Percentiles rank a stretch among this genome's conserved stretches.
phyloP scores from a whole-genome alignment of 177 flowering plant species.

The Vitis hybrid region DNA sequence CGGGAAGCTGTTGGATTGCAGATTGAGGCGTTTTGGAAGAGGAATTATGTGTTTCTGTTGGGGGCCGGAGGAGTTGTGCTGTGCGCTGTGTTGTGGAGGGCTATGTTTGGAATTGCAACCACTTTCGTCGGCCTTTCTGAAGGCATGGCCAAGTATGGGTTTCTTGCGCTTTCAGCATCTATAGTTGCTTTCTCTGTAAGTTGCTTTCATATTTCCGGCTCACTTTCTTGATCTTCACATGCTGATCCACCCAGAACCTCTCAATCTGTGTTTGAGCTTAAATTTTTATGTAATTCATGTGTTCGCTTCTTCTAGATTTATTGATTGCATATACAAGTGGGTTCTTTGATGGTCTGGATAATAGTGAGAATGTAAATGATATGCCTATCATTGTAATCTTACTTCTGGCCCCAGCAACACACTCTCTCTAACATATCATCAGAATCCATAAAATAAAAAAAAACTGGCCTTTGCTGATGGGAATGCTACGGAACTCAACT shows the following conservation, averaged over 20 bases:
- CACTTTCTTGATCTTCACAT: too few relatives aligned
- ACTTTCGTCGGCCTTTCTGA: conserved; percentile 85
- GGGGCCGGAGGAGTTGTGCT: conserved; percentile 62
- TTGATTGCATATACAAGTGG: too few relatives aligned
- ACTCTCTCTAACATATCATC: too few relatives aligned
- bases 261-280: not conserved
- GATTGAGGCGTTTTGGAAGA: conserved; percentile 81
- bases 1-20: conserved; percentile 78
- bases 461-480: too few relatives aligned
- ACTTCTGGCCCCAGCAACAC: too few relatives aligned
- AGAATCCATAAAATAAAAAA: too few relatives aligned
- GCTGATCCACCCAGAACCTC: not conserved
- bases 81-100: conserved; percentile 77
- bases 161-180: conserved; percentile 85
- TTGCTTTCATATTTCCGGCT: conserved; percentile 7
- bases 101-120: conserved; percentile 86
- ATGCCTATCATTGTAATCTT: too few relatives aligned
- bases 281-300: too few relatives aligned
- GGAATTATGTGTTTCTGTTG: conserved; percentile 59
- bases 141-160: conserved; percentile 98
- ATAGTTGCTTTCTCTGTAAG: conserved; percentile 92
- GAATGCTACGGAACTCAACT: too few relatives aligned
- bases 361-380: too few relatives aligned
- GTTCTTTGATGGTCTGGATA: too few relatives aligned
- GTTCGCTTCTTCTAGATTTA: too few relatives aligned